Percentiles rank a stretch among this genome's conserved stretches.
phyloP scores from a whole-genome alignment of 2,329 filamentous ascomycete species.

The Fusarium papillatum region DNA sequence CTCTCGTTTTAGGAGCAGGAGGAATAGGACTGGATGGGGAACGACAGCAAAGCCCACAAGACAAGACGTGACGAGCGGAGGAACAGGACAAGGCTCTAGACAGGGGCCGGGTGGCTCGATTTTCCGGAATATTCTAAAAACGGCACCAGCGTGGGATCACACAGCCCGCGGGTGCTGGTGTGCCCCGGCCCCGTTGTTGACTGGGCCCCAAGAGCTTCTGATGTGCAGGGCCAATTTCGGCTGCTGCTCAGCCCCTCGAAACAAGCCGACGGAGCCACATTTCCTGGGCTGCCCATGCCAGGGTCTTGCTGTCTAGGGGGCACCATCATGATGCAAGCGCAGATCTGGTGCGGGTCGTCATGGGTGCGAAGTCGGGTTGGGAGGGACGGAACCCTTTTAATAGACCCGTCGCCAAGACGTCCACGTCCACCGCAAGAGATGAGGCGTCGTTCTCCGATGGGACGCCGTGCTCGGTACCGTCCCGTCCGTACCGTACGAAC shows the following conservation, averaged over 20 bases:
- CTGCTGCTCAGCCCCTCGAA: slow-evolving; percentile 35
- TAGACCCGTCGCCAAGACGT: slow-evolving; percentile 2
- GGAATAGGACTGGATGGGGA: background rate
- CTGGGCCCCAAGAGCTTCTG: slow-evolving; percentile 6
- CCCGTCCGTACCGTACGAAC: background rate
- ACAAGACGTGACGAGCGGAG: background rate
- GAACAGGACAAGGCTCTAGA: slow-evolving; percentile 9
- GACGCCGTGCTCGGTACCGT: background rate
- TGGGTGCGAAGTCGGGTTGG: slow-evolving; percentile 12
- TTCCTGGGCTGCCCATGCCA: slow-evolving; percentile 10
- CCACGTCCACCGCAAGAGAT: background rate
- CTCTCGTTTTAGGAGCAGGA: slow-evolving; percentile 4
- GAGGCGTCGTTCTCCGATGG: slow-evolving; percentile 1
- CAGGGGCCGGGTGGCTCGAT: slow-evolving; percentile 26
- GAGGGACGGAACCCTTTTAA: slow-evolving; percentile 1
- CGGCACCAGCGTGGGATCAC: slow-evolving; percentile 26
- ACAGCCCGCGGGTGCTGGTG: slow-evolving; percentile 12
- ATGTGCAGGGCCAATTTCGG: slow-evolving; percentile 36
- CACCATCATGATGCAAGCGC: slow-evolving; percentile 28
- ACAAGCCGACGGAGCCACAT: slow-evolving; percentile 20
- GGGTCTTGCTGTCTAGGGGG: slow-evolving; percentile 17
- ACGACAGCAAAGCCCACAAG: background rate
- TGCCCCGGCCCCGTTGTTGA: slow-evolving; percentile 1
- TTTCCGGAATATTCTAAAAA: slow-evolving; percentile 42
- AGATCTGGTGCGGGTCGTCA: slow-evolving; percentile 20